Conservation (phyloP, 2,329 filamentous ascomycete genomes). For the Rutstroemia sydowiana region DNA sequence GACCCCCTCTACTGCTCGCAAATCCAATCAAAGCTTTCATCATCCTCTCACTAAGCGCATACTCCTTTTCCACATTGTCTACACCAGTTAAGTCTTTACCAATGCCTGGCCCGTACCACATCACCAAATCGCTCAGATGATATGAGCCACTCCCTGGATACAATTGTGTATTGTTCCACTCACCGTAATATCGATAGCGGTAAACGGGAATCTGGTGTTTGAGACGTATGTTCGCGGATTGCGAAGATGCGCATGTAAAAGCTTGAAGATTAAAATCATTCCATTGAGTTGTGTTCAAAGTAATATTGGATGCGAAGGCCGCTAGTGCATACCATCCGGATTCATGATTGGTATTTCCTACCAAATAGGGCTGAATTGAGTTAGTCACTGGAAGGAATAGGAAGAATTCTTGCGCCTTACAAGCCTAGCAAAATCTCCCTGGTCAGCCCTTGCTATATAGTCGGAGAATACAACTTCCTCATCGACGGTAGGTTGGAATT, state of each 20-base stretch:
- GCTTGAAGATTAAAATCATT: neutral
- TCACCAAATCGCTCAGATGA: constrained; percentile 29
- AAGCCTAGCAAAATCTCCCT: constrained; percentile 13
- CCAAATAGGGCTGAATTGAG: constrained; percentile 19
- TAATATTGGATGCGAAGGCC: neutral
- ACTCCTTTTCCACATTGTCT: neutral
- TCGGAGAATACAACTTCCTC: constrained; percentile 14
- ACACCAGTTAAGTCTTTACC: constrained; percentile 1
- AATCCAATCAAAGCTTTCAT: neutral
- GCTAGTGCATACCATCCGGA: constrained; percentile 4
- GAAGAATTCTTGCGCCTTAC: neutral
- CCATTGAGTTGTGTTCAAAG: neutral
- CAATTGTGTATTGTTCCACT: constrained; percentile 30
- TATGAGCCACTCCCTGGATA: constrained; percentile 29
- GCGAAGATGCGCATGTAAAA: constrained; percentile 31
- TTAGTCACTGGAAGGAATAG: neutral
- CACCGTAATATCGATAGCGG: constrained; percentile 33
- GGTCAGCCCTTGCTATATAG: constrained; percentile 2
- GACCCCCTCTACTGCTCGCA: neutral
- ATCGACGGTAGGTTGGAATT: constrained; percentile 17
- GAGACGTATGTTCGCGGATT: constrained; percentile 22
- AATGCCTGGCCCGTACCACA: neutral
- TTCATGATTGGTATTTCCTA: constrained; percentile 32
- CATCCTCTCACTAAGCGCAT: neutral
- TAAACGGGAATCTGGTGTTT: constrained; percentile 28